Conservation (phyloP, 2,329 filamentous ascomycete species). For the Scolecobasidium constrictum region DNA sequence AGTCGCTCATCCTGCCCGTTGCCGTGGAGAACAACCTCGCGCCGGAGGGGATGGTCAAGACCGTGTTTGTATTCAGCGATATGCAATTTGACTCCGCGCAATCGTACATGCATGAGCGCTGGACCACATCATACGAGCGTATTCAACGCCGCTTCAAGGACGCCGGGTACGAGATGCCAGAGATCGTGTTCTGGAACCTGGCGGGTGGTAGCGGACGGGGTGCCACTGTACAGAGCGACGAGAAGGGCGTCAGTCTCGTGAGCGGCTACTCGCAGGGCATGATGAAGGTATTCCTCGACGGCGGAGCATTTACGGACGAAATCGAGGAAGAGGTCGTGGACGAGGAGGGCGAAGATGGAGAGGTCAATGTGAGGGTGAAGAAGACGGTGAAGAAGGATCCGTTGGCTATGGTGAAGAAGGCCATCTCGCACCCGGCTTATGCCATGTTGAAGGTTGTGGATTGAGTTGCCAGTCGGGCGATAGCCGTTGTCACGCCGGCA, state of each 20-base stretch:
- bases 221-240: slow-evolving; percentile 38
- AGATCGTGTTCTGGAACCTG: slow-evolving; percentile 52
- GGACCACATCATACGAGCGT: slow-evolving; percentile 39
- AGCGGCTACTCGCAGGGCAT: slow-evolving; percentile 47
- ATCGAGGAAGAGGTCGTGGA: slow-evolving; percentile 27
- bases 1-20: slow-evolving; percentile 42
- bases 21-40: slow-evolving; percentile 39
- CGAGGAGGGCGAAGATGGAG: slow-evolving; percentile 17
- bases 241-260: slow-evolving; percentile 39
- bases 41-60: slow-evolving; percentile 49
- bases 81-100: slow-evolving; percentile 46
- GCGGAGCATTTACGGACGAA: slow-evolving; percentile 32
- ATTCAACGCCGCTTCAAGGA: slow-evolving; percentile 35
- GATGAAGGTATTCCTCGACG: slow-evolving; percentile 47
- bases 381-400: slow-evolving; percentile 35
- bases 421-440: slow-evolving; percentile 43
- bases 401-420: slow-evolving; percentile 35
- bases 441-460: slow-evolving; percentile 46
- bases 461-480: too few relatives aligned
- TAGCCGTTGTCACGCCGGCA: too few relatives aligned
- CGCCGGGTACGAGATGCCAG: slow-evolving; percentile 46
- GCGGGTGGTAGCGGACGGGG: slow-evolving; percentile 30
- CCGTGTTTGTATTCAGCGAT: slow-evolving; percentile 49
- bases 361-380: slow-evolving; percentile 15
- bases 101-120: slow-evolving; percentile 15